Conservation (phyloP, 352 stramenopile species). For the Globisporangium viniferum region DNA sequence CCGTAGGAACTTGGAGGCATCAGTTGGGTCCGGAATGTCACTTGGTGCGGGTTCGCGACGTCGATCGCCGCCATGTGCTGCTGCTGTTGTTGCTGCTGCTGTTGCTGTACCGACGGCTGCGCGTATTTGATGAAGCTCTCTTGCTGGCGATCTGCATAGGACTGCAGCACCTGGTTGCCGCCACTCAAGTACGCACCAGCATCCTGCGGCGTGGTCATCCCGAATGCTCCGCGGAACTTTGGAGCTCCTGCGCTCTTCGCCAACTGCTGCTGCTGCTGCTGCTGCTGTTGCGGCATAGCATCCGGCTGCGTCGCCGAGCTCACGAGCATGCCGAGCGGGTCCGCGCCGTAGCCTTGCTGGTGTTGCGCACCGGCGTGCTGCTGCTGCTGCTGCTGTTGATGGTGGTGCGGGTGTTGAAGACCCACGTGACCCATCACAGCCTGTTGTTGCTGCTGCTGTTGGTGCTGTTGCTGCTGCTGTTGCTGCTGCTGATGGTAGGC, state of each 20-base stretch:
- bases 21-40: conserved; percentile 7
- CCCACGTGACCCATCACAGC: neutral
- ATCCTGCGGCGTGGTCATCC: conserved; percentile 8
- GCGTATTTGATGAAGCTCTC: conserved; percentile 28
- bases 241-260: conserved; percentile 1
- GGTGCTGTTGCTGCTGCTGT: neutral
- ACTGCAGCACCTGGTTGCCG: conserved; percentile 3
- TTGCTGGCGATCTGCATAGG: conserved; percentile 14
- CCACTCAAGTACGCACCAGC: conserved; percentile 3
- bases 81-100: conserved; percentile 29
- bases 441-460: conserved; percentile 18
- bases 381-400: conserved; percentile 25
- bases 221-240: conserved; percentile 17
- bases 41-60: conserved; percentile 10
- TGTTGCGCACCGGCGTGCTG: conserved; percentile 14
- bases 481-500: conserved; percentile 17
- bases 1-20: conserved; percentile 6
- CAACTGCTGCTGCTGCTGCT: conserved; percentile 22
- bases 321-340: conserved; percentile 52
- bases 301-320: conserved; percentile 49
- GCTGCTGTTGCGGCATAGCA: conserved; percentile 17
- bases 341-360: conserved; percentile 29
- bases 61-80: conserved; percentile 16
- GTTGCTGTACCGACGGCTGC: conserved; percentile 24
- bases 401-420: conserved; percentile 15